A percentile compares a stretch with the other conserved stretches of the same genome.
phyloP scores from a whole-genome alignment of 2,329 filamentous ascomycete genomes.

The Diaporthe ilicicola region DNA sequence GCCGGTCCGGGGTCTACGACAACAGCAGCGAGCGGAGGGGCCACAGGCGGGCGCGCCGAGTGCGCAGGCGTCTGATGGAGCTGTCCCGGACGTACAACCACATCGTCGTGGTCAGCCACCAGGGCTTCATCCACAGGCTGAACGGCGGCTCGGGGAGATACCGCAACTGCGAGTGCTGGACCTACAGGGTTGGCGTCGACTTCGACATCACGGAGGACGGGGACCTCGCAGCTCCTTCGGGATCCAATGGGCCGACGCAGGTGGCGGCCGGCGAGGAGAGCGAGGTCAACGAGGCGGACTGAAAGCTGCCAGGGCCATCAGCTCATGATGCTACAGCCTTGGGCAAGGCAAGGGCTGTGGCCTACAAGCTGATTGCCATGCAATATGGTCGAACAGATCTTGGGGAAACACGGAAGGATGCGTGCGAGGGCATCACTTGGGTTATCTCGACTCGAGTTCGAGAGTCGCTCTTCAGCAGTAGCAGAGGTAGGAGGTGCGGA shows the following conservation, averaged over 20 bases:
- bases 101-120: slow-evolving; percentile 31
- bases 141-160: slow-evolving; percentile 25
- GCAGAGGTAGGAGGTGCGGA: background rate
- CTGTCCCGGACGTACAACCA: slow-evolving; percentile 22
- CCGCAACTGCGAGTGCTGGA: slow-evolving; percentile 31
- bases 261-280: slow-evolving; percentile 27
- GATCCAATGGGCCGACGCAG: slow-evolving; percentile 25
- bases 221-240: slow-evolving; percentile 22
- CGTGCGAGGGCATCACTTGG: background rate
- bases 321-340: background rate
- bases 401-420: background rate
- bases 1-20: slow-evolving; percentile 24
- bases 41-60: slow-evolving; percentile 22
- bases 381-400: background rate
- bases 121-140: slow-evolving; percentile 28
- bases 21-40: slow-evolving; percentile 25
- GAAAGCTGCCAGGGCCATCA: background rate
- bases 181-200: slow-evolving; percentile 28
- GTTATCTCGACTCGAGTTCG: background rate
- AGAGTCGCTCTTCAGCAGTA: background rate
- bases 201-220: slow-evolving; percentile 27
- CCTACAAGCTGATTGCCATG: background rate
- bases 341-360: background rate
- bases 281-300: slow-evolving; percentile 27
- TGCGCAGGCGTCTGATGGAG: slow-evolving; percentile 28